These are phyloP conservation scores for Zymoseptoria ardabiliae DNA, from an alignment of 2,329 filamentous ascomycete genomes.

Conservation along the genomic window DNA sequence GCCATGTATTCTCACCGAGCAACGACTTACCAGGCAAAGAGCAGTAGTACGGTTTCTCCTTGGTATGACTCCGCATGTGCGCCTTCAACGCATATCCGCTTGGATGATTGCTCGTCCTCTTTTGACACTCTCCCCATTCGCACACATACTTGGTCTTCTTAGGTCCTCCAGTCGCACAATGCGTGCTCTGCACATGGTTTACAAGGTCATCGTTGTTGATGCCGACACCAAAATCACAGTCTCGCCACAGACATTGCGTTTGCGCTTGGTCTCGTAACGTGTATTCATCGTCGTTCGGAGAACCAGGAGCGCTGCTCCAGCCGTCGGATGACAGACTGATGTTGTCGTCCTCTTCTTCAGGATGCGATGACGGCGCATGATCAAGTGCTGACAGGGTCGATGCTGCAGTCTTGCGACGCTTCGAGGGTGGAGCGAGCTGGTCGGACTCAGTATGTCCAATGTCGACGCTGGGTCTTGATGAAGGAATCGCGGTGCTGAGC, in stretches of 20 bases:
- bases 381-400: slow-evolving; percentile 18
- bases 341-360: slow-evolving; percentile 47
- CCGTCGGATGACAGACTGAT: slow-evolving; percentile 70
- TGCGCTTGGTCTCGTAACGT: slow-evolving; percentile 35
- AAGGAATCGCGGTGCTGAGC: slow-evolving; percentile 44
- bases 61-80: slow-evolving; percentile 94
- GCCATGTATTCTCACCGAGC: neutral
- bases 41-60: slow-evolving; percentile 98
- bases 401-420: slow-evolving; percentile 33
- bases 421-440: slow-evolving; percentile 28
- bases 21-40: slow-evolving; percentile 68
- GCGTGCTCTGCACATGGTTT: slow-evolving; percentile 65
- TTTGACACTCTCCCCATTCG: slow-evolving; percentile 84
- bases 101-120: slow-evolving; percentile 86
- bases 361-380: slow-evolving; percentile 31
- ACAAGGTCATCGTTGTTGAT: slow-evolving; percentile 47
- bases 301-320: slow-evolving; percentile 63
- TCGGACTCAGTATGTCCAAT: slow-evolving; percentile 28
- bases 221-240: slow-evolving; percentile 42
- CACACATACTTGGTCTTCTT: slow-evolving; percentile 97
- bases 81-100: slow-evolving; percentile 94
- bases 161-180: slow-evolving; percentile 63
- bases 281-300: slow-evolving; percentile 39
- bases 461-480: slow-evolving; percentile 38
- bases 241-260: slow-evolving; percentile 45